Base-by-base conservation (phyloP, 2,329 filamentous ascomycete genomes). In the Xylaria polymorpha region DNA sequence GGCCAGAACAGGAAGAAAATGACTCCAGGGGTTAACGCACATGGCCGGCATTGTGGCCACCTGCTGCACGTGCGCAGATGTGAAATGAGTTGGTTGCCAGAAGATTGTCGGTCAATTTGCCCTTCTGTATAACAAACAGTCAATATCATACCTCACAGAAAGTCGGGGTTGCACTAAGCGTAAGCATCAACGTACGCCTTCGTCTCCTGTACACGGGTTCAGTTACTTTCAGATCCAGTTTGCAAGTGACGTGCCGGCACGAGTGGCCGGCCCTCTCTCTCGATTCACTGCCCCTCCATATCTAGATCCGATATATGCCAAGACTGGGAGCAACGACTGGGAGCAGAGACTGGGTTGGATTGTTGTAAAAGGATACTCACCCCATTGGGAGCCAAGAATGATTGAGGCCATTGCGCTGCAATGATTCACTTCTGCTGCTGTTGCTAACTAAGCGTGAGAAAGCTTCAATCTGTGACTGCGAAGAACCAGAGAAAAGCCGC, bases 11-110 rank as follows among this genome's bases (percentile, higher is more conserved):
- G n/a, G n/a, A n/a, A n/a, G n/a, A n/a, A n/a, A n/a, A n/a, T n/a
- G n/a, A n/a, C n/a, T n/a, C n/a, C n/a, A n/a, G n/a, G n/a, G n/a
- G n/a, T n/a, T n/a, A n/a, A n/a, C n/a, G n/a, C n/a, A n/a, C n/a
- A 53, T 71, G 69, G n/a, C 69, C 69, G 25, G 69, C 69, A 44
- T 71, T 69, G 55, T 70, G 69, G 29, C 69, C 69, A 29, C 69
- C 68, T 53, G 66, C 68, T 14, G 68, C 68, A 62, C 68, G 65
- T 29, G 68, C 68, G 57, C 68, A 70, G 61, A 70, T 64, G 22
- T 70, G 60, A 43, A 69, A 67, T 10, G 68, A 67, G 10, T 65
- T 62, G 43, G 61, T 59, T 18, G 68, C 61, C 58, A 70, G 68
- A 20, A 70, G 64, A 44, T 69, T 67, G 48, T 70, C 68, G 7